Evolutionary conservation across 495 filamentous ascomycete genomes (phyloP).

Genomic region (Thozetella sp.): DNA sequence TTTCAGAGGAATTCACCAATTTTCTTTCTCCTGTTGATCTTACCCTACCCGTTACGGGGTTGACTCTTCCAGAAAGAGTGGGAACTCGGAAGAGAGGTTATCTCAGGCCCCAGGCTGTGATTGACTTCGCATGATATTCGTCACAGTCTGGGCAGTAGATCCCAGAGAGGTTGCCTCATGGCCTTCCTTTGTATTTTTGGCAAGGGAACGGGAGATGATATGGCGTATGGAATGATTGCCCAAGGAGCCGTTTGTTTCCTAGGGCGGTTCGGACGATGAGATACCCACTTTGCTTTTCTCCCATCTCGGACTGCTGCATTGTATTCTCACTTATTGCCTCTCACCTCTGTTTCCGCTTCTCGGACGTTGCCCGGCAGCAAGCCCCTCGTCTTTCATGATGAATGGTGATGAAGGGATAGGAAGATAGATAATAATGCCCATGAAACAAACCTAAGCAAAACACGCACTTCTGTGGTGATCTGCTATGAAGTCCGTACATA

Average conservation of each 20-base stretch:
- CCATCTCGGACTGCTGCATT: background rate
- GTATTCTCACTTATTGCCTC: background rate
- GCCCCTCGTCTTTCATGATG: background rate
- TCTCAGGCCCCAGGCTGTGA: too few species aligned
- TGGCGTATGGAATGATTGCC: too few species aligned
- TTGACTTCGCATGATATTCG: too few species aligned
- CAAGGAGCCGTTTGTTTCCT: background rate
- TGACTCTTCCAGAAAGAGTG: too few species aligned
- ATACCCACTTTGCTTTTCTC: conserved; percentile 1
- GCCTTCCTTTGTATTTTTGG: background rate
- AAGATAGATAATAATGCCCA: background rate
- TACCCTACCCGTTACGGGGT: too few species aligned
- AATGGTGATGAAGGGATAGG: background rate
- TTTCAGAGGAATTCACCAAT: too few species aligned
- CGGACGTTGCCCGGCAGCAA: background rate
- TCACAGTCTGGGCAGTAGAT: too few species aligned
- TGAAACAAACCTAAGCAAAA: background rate
- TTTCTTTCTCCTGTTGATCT: too few species aligned
- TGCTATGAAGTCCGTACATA: background rate
- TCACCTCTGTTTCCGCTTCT: background rate
- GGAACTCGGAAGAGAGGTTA: too few species aligned
- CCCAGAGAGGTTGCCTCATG: too few species aligned
- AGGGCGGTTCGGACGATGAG: background rate
- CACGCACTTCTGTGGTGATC: background rate
- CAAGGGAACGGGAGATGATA: too few species aligned